Conservation (phyloP, 148 eudicot genomes). For the Fagopyrum homotropicum region DNA sequence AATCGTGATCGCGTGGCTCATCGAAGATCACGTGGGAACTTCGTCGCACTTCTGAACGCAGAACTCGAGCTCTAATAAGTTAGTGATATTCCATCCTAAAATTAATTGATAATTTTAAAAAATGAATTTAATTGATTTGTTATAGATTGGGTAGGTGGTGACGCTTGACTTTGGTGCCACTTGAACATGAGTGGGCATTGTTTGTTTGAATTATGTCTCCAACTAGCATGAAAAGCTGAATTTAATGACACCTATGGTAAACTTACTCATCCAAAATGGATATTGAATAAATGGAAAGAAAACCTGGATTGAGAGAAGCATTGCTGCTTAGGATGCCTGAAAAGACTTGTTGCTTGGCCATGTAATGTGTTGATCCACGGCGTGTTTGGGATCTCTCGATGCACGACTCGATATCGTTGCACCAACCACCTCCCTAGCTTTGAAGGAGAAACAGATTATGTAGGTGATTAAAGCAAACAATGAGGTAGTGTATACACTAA, state of each 20-base stretch:
- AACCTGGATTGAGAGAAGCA: conserved; percentile 76
- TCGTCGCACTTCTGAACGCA: too few species aligned
- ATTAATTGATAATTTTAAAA: too few species aligned
- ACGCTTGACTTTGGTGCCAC: background rate
- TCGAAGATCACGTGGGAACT: too few species aligned
- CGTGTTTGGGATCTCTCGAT: conserved; percentile 59
- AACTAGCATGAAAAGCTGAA: background rate
- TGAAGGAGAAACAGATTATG: background rate
- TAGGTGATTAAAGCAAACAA: background rate
- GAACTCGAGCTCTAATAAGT: too few species aligned
- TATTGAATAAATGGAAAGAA: background rate
- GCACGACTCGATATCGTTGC: conserved; percentile 75
- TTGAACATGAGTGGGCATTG: background rate
- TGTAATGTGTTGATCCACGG: conserved; percentile 75
- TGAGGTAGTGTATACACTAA: background rate
- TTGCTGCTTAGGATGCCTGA: conserved; percentile 78
- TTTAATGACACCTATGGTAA: background rate
- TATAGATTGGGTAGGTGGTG: background rate
- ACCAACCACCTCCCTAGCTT: conserved; percentile 94
- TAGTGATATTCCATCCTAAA: too few species aligned
- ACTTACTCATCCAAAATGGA: background rate
- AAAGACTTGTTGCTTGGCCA: conserved; percentile 58
- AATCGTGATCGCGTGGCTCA: too few species aligned
- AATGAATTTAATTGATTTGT: background rate
- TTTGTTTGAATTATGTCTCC: conserved; percentile 1